Conservation (phyloP, 1,284 basidiomycete genomes). For the Ustilago bromivora region DNA sequence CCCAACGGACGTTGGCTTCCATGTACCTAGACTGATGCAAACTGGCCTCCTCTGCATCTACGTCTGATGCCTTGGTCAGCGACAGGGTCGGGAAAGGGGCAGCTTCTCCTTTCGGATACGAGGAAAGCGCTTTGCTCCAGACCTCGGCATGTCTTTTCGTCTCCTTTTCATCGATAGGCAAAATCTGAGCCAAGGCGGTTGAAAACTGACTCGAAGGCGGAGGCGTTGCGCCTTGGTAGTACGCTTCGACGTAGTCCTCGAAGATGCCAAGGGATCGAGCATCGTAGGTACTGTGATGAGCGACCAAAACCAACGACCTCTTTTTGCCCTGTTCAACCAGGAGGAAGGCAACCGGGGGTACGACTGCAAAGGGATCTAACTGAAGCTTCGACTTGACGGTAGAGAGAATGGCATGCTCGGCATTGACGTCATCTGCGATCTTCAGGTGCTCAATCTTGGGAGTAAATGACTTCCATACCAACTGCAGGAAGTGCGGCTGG, state of each 20-base stretch:
- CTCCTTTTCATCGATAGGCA: slow-evolving; percentile 45
- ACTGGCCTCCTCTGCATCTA: slow-evolving; percentile 11
- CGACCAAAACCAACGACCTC: slow-evolving; percentile 32
- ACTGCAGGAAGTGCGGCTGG: slow-evolving; percentile 47
- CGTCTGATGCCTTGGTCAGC: slow-evolving; percentile 6
- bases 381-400: slow-evolving; percentile 8
- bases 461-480: slow-evolving; percentile 36
- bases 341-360: slow-evolving; percentile 41
- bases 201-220: slow-evolving; percentile 38
- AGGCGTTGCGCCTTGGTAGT: slow-evolving; percentile 21
- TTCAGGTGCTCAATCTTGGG: slow-evolving; percentile 19
- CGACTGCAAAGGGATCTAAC: slow-evolving; percentile 27
- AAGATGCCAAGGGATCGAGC: slow-evolving; percentile 55
- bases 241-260: slow-evolving; percentile 46
- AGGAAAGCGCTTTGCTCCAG: slow-evolving; percentile 43
- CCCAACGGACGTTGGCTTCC: slow-evolving; percentile 35
- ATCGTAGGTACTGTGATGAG: slow-evolving; percentile 65
- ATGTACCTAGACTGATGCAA: slow-evolving; percentile 34
- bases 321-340: slow-evolving; percentile 30
- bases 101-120: slow-evolving; percentile 36
- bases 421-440: slow-evolving; percentile 10
- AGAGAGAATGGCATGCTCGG: slow-evolving; percentile 19
- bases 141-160: slow-evolving; percentile 14
- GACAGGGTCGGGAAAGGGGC: slow-evolving; percentile 41
- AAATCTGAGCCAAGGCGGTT: slow-evolving; percentile 48